A percentile compares a stretch with the other conserved stretches of the same genome.
These are phyloP conservation scores for Fusarium begoniae DNA, from an alignment of 2,329 filamentous ascomycete genomes.

Conservation along the genomic window DNA sequence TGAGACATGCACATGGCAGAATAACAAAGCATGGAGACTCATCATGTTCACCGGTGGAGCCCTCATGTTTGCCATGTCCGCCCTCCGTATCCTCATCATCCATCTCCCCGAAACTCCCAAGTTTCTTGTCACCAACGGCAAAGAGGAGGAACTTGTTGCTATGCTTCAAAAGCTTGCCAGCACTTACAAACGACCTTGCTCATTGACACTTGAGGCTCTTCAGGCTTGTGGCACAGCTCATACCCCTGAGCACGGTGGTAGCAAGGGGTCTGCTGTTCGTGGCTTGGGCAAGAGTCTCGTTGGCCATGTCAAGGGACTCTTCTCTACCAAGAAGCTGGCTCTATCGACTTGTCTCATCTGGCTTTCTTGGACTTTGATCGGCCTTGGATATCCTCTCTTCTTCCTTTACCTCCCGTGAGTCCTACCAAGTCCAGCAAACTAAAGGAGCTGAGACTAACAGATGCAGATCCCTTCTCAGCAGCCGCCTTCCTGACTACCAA, in stretches of 20 bases:
- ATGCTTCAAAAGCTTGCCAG: neutral
- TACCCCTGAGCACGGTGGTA: neutral
- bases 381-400: conserved; percentile 78
- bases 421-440: fast-evolving
- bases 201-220: neutral
- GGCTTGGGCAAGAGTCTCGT: neutral
- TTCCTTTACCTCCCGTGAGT: conserved; percentile 74
- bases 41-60: conserved; percentile 10
- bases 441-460: fast-evolving
- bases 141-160: neutral
- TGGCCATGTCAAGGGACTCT: neutral
- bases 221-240: neutral
- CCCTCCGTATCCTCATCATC: neutral
- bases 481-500: neutral
- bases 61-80: neutral
- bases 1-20: neutral
- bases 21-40: neutral
- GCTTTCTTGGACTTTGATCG: conserved; percentile 59
- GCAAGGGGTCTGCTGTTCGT: neutral
- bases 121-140: neutral
- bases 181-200: neutral
- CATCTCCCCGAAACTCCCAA: neutral
- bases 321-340: neutral
- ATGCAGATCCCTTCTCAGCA: neutral
- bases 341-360: neutral